phyloP scores from a whole-genome alignment of 129 eudicot genomes.

The Heracleum sosnowskyi region DNA sequence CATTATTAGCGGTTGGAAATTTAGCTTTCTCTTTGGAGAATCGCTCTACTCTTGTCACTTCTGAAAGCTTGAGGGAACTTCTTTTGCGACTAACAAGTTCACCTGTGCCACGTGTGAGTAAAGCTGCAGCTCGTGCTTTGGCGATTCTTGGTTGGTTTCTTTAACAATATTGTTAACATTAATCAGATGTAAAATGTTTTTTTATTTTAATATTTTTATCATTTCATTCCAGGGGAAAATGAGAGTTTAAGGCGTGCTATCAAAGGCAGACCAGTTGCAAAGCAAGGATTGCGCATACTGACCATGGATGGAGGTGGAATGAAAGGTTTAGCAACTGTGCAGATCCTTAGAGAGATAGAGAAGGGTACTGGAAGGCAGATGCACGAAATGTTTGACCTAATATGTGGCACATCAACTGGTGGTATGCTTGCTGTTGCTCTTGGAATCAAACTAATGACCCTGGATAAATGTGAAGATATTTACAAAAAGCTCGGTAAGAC shows the following conservation, averaged over 20 bases:
- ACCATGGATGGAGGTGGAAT: slow-evolving; percentile 99
- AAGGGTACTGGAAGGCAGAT: slow-evolving; percentile 84
- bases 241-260: slow-evolving; percentile 89
- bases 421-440: slow-evolving; percentile 99
- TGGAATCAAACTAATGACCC: slow-evolving; percentile 82
- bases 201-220: slow-evolving; percentile 4
- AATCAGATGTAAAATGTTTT: not conserved
- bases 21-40: slow-evolving; percentile 79
- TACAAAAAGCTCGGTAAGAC: slow-evolving; percentile 90
- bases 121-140: slow-evolving; percentile 87
- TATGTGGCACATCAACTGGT: slow-evolving; percentile 99
- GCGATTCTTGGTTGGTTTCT: slow-evolving; percentile 72
- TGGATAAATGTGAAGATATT: slow-evolving; percentile 94
- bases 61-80: slow-evolving; percentile 86
- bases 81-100: slow-evolving; percentile 70
- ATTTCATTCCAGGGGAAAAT: slow-evolving; percentile 68
- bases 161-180: not conserved
- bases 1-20: slow-evolving; percentile 79
- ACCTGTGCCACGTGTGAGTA: slow-evolving; percentile 60
- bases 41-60: slow-evolving; percentile 68
- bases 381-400: slow-evolving; percentile 97
- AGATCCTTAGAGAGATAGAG: slow-evolving; percentile 87
- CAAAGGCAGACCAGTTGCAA: slow-evolving; percentile 80
- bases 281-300: slow-evolving; percentile 91
- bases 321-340: slow-evolving; percentile 97